Evolutionary conservation across 768 basidiomycete species (phyloP), one percentile per base, ranked within the genome.

Genomic region (Lactarius evosmus): DNA sequence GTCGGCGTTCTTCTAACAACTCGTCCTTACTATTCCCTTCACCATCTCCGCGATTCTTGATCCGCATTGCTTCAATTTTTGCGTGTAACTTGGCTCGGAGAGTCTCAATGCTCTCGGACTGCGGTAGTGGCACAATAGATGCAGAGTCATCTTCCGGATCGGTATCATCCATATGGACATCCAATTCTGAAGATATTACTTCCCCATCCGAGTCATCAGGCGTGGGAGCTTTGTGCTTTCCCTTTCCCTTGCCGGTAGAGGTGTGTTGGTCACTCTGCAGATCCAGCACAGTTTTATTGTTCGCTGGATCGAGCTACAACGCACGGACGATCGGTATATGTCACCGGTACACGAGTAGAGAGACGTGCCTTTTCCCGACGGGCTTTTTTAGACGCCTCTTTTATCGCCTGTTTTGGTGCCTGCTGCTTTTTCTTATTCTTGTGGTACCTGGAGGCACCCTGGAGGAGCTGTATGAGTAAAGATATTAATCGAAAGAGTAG

Each of bases 371-470:
- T 95, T 60, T 91, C 90, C 49, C 86, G 82, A 73, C 89, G 92
- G 0, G 93, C 93, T 70, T 93, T 94, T 75, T 89, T 93, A 12
- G 90, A 85, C 1, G 87, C 90, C 74, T 95, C 93, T 72, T 96
- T 94, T 38, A 92, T 80, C 49, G 87, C 88, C 70, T 95, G 93
- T 71, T 92, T 94, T 2, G 88, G 67, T 89, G 88, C 77, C 82
- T 81, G 70, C 53, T 72, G 71, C 68, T 93, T 91, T 76, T 93
- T 95, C 76, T 86, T 94, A 74, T 94, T 87, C 74, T 93, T 93
- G 68, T 90, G 88, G 72, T 86, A 93, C 74, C 87, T 93, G 27
- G 83, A 85, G 6, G 82, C 78, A 51, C 77, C 75, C 85, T 85
- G 60, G 29, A 40, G 55, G 25, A 41, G 59, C 30, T 8, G 3